Base-by-base conservation (phyloP, 179 eudicot species). In the Gypsophila paniculata region DNA sequence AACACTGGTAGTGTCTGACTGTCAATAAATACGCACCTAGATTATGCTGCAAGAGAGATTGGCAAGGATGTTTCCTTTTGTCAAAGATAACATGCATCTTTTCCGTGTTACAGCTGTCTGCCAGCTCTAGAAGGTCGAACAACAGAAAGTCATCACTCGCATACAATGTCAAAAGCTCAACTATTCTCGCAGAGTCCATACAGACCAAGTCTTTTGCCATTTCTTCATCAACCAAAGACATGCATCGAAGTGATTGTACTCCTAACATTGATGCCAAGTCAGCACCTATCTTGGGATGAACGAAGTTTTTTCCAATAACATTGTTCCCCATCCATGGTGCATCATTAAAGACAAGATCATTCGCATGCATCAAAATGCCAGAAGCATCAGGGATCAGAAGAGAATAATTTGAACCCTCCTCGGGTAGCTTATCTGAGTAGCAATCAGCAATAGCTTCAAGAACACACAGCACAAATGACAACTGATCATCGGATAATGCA, bases 191-290 rank as follows among this genome's bases (percentile, higher is more conserved):
- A 82, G 80, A 82, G 75, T 90, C 99, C 99, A 95, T 95, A 86
- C 98, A 92, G 23, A 89, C 96, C 71, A 95, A 78, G 80, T 92
- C 99, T 87, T 90, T 92, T 61, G 98, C 92, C 96, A 92, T 87
- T 79, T 95, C 98, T 82, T 92, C 92, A 77, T 87, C 87, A 76
- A 87, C 96, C 79, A 95, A 84, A 77, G 99, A 92, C 79, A 95
- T 82, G 70, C 86, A 86, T 21, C 99, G 90, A 76, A 92, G 90
- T 18, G 99, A 92, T 58, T 90, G 95, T 63, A 95, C 86, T 15
- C 98, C 99, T 83, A 95, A 82, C 75, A 83, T 89, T 62, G 79
- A 83, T 38, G 99, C 98, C 83, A 95, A 81, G 54, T 90, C 96
- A 78, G 78, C 82, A 80, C 86, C 85, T 72, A 95, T 87, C 71